Conservation (phyloP, 2,329 filamentous ascomycete species). For the Colletotrichum liriopes region DNA sequence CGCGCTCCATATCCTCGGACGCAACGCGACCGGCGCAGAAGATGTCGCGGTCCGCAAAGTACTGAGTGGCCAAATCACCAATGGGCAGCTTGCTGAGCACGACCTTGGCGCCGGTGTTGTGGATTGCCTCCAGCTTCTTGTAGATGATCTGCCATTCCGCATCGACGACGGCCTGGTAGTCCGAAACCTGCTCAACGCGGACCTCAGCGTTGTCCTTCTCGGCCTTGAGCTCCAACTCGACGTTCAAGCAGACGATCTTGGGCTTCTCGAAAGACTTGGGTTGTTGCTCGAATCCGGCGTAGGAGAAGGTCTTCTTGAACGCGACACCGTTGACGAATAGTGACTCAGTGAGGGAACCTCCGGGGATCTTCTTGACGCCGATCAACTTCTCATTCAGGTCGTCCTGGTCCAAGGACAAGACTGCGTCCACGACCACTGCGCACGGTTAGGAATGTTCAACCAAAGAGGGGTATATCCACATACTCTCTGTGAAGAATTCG, state of each 20-base stretch:
- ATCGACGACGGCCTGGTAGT: conserved; percentile 99
- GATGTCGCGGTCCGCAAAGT: conserved; percentile 96
- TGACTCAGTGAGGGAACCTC: conserved; percentile 95
- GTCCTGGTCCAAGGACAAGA: conserved; percentile 94
- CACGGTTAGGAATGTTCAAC: conserved; percentile 8
- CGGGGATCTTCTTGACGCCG: conserved; percentile 97
- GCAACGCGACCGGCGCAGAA: conserved; percentile 97
- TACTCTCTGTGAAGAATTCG: conserved; percentile 97
- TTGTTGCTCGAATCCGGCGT: conserved; percentile 99
- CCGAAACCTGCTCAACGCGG: conserved; percentile 96
- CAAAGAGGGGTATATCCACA: conserved; percentile 47
- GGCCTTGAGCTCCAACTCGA: conserved; percentile 97
- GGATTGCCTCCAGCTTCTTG: conserved; percentile 96
- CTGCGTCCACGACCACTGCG: conserved; percentile 96
- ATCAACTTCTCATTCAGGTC: conserved; percentile 98
- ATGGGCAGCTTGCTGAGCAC: conserved; percentile 98
- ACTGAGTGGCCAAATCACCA: conserved; percentile 97
- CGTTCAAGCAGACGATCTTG: conserved; percentile 97
- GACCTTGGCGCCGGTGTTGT: conserved; percentile 96
- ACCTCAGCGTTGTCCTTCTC: conserved; percentile 99
- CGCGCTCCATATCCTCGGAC: conserved; percentile 93
- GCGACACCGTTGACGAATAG: conserved; percentile 98
- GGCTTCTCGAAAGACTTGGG: conserved; percentile 95
- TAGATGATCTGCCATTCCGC: conserved; percentile 99
- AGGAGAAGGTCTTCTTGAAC: conserved; percentile 99